Conservation (phyloP, 2,329 filamentous ascomycete genomes). For the Trichoderma polysporum region DNA sequence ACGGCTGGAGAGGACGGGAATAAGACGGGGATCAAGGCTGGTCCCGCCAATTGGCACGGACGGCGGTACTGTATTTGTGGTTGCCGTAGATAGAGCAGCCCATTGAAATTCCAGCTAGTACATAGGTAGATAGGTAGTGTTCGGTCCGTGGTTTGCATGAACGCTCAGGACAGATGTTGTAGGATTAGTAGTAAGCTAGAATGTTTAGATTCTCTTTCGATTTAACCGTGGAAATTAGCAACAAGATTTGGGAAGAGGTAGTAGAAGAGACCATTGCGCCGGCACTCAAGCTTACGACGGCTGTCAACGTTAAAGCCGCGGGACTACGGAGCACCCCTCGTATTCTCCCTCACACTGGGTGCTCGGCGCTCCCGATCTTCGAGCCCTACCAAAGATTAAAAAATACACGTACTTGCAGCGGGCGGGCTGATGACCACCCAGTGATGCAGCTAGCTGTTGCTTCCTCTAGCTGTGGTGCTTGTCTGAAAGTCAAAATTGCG, state of each 20-base stretch:
- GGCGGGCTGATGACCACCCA: no score
- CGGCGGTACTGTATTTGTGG: neutral
- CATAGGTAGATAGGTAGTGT: neutral
- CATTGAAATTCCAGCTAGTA: neutral
- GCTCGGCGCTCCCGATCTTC: neutral
- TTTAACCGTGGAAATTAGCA: neutral
- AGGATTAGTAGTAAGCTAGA: no score
- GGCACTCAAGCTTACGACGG: neutral
- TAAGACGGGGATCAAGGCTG: neutral
- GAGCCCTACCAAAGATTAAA: neutral
- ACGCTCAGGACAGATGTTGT: neutral
- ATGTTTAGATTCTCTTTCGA: neutral
- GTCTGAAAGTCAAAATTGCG: neutral
- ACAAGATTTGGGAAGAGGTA: neutral
- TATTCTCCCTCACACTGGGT: neutral
- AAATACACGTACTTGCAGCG: neutral
- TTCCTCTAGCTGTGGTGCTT: no score
- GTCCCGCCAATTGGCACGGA: neutral
- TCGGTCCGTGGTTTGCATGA: no score
- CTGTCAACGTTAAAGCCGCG: neutral
- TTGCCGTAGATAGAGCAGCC: neutral
- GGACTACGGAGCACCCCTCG: neutral
- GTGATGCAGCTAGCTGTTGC: neutral
- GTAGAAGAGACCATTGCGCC: neutral
- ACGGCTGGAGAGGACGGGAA: conserved; percentile 1